These are phyloP conservation scores for Rhododendron griersonianum DNA, from an alignment of 148 eudicot genomes.

Conservation along the genomic window DNA sequence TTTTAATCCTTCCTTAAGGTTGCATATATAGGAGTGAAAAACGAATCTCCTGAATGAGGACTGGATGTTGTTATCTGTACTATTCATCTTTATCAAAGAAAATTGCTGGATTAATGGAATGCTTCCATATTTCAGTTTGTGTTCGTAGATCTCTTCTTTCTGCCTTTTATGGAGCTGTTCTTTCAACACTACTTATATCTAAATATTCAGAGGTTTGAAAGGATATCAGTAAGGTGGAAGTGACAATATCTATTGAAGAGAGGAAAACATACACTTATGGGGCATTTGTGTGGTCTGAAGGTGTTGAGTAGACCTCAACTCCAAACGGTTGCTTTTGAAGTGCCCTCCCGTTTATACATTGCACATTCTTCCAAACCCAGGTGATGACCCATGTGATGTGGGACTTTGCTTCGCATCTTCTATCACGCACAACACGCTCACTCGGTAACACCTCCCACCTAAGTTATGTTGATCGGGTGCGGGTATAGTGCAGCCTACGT, in stretches of 20 bases:
- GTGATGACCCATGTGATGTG: background rate
- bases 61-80: background rate
- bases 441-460: background rate
- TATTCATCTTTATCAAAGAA: background rate
- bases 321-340: background rate
- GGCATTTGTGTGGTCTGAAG: background rate
- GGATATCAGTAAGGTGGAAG: background rate
- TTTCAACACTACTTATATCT: background rate
- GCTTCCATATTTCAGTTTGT: background rate
- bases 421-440: background rate
- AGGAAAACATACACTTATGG: background rate
- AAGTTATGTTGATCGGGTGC: background rate
- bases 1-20: background rate
- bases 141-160: background rate
- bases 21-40: background rate
- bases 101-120: background rate
- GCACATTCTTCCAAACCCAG: background rate
- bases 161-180: background rate
- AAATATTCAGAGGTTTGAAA: background rate
- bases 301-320: background rate
- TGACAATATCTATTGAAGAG: background rate
- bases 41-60: background rate
- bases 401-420: background rate
- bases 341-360: background rate
- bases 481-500: background rate